Percentiles rank a stretch among this genome's conserved stretches.
Conservation (phyloP, 768 basidiomycete species). For the Phaeolepiota aurea region DNA sequence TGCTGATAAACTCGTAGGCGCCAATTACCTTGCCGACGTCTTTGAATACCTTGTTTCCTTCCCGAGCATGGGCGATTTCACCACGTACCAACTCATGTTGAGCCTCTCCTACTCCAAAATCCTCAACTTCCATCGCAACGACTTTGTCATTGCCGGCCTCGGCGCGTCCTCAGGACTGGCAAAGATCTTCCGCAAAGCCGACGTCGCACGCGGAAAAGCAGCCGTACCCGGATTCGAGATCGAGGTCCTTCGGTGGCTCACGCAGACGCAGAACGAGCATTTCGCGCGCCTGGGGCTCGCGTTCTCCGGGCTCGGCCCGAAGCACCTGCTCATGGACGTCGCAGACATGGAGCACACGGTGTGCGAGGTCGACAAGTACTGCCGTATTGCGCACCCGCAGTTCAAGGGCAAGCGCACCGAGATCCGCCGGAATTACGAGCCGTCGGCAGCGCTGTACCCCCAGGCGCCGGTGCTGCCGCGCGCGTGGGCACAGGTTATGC, state of each 20-base stretch:
- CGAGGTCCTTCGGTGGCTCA: conserved; percentile 59
- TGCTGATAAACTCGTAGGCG: conserved; percentile 34
- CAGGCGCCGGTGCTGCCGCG: conserved; percentile 31
- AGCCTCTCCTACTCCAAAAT: conserved; percentile 49
- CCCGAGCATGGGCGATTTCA: conserved; percentile 71
- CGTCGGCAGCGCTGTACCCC: conserved; percentile 15
- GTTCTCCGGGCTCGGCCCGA: conserved; percentile 43
- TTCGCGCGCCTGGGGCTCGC: conserved; percentile 50
- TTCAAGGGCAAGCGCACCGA: conserved; percentile 33
- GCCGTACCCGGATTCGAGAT: conserved; percentile 33
- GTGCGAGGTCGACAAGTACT: conserved; percentile 77
- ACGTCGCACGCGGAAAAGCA: conserved; percentile 20
- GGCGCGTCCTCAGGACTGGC: conserved; percentile 59
- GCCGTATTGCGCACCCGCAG: conserved; percentile 44
- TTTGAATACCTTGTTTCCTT: conserved; percentile 51
- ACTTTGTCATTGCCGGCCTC: conserved; percentile 64
- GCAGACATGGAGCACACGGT: conserved; percentile 73
- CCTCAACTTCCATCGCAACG: conserved; percentile 55
- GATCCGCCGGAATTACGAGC: conserved; percentile 27
- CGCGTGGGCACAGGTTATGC: conserved; percentile 47
- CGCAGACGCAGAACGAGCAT: conserved; percentile 47
- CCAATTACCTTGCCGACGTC: conserved; percentile 54
- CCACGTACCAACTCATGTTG: conserved; percentile 58
- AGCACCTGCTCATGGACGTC: conserved; percentile 44
- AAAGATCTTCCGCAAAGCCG: conserved; percentile 50